Evolutionary conservation across 2,329 filamentous ascomycete genomes (phyloP).

Genomic region (Endoconidiophora polonica): DNA sequence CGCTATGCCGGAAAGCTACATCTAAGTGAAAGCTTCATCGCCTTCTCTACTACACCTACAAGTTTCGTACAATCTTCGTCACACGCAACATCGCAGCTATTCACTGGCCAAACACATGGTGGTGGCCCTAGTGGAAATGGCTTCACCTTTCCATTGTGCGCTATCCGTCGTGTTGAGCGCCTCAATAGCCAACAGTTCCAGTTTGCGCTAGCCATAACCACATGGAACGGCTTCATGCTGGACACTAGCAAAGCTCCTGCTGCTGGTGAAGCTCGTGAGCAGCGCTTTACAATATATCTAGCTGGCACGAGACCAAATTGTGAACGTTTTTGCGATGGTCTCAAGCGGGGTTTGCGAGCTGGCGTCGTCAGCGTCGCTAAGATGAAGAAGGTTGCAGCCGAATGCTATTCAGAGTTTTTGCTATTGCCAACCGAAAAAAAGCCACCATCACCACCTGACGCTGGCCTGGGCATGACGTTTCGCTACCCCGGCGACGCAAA

Average conservation of each 20-base stretch:
- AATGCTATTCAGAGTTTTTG: slow-evolving; percentile 85
- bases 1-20: slow-evolving; percentile 88
- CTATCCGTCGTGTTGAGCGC: slow-evolving; percentile 79
- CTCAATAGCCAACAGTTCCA: slow-evolving; percentile 82
- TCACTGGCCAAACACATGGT: slow-evolving; percentile 84
- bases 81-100: slow-evolving; percentile 61
- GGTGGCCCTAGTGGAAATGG: slow-evolving; percentile 88
- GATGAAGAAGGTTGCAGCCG: slow-evolving; percentile 59
- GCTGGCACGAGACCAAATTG: slow-evolving; percentile 77
- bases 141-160: slow-evolving; percentile 84
- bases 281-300: slow-evolving; percentile 82
- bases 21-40: slow-evolving; percentile 84
- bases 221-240: slow-evolving; percentile 64
- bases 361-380: slow-evolving; percentile 78
- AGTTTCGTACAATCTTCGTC: slow-evolving; percentile 73
- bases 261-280: slow-evolving; percentile 32
- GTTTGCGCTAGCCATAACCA: slow-evolving; percentile 88
- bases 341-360: slow-evolving; percentile 77
- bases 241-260: slow-evolving; percentile 30
- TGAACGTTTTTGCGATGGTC: slow-evolving; percentile 87
- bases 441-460: slow-evolving; percentile 46
- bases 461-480: slow-evolving; percentile 80
- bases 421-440: slow-evolving; percentile 43
- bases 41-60: slow-evolving; percentile 85
- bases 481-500: slow-evolving; percentile 88